Evolutionary conservation across 768 basidiomycete species (phyloP).

Genomic region (Tylopilus subfusipes): DNA sequence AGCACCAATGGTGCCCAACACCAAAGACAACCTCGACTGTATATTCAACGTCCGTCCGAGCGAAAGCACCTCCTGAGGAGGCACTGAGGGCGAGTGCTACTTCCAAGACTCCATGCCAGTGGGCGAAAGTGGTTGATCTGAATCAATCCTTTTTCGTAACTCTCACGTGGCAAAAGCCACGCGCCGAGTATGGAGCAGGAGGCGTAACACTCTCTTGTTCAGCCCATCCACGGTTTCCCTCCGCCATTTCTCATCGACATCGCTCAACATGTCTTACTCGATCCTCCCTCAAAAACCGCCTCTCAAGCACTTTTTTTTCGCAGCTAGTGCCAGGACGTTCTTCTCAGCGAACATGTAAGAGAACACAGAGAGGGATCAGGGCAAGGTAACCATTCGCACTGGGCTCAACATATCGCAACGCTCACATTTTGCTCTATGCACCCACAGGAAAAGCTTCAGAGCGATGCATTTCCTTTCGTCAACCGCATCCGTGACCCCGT

Average conservation of each 20-base stretch:
- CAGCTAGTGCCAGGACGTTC: not conserved
- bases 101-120: not conserved
- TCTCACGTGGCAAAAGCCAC: constrained; percentile 32
- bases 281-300: constrained; percentile 10
- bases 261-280: constrained; percentile 16
- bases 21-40: not conserved
- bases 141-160: constrained; percentile 17
- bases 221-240: constrained; percentile 30
- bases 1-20: not conserved
- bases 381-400: constrained; percentile 21
- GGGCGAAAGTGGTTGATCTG: constrained; percentile 15
- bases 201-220: constrained; percentile 34
- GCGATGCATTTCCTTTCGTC: not conserved
- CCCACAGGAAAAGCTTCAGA: not conserved
- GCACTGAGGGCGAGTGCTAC: not conserved
- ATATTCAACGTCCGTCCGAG: not conserved
- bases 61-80: not conserved
- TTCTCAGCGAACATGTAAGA: not conserved
- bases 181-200: constrained; percentile 29
- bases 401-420: not conserved
- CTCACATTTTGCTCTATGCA: constrained; percentile 8
- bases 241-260: constrained; percentile 32
- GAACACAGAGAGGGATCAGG: constrained; percentile 19
- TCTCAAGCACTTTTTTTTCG: not conserved
- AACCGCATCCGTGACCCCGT: not conserved